Base-by-base conservation (phyloP, 169 alveolate species). In the Perkinsus marinus region DNA sequence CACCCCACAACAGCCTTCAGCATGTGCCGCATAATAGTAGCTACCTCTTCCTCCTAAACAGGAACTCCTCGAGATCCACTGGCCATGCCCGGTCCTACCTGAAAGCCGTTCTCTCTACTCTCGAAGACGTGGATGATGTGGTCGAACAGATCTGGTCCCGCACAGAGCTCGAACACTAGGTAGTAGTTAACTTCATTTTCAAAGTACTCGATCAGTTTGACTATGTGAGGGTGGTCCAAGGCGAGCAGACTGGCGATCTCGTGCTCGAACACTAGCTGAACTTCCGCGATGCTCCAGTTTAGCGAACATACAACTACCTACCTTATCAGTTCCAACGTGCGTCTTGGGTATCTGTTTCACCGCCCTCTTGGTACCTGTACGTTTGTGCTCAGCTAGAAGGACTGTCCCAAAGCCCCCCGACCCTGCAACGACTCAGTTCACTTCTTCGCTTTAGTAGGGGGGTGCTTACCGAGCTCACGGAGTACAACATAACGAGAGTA, bases 211-310 rank as follows among this genome's bases (percentile, higher is more conserved):
- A 91, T 93, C 41, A 93, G 43, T 90, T 93, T 94, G 26, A 94
- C 93, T 39, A 93, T 92, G 39, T 94, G 93, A 7, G 96, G 96
- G 91, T 94, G 96, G 39, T 94, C 96, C 57, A 94, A 79, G 46
- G 89, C 92, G 38, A 90, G 92, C 38, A 93, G 47, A 22, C 93
- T 93, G 39, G 89, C 89, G 89, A 94, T 91, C 90, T 94, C 96
- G 37, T 93, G 39, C 36, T 91, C 90, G 89, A 90, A 90, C 10
- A 89, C 36, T 17, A 57, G 22, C 79, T 57, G 79, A n/a, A n/a
- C n/a, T n/a, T n/a, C n/a, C n/a, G n/a, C n/a, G n/a, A n/a, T n/a
- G n/a, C n/a, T n/a, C n/a, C n/a, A n/a, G n/a, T n/a, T n/a, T n/a
- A n/a, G n/a, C n/a, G n/a, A n/a, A n/a, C n/a, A n/a, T n/a, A n/a